phyloP scores from a whole-genome alignment of 306 rosid species.

The Vigna nakashimae region DNA sequence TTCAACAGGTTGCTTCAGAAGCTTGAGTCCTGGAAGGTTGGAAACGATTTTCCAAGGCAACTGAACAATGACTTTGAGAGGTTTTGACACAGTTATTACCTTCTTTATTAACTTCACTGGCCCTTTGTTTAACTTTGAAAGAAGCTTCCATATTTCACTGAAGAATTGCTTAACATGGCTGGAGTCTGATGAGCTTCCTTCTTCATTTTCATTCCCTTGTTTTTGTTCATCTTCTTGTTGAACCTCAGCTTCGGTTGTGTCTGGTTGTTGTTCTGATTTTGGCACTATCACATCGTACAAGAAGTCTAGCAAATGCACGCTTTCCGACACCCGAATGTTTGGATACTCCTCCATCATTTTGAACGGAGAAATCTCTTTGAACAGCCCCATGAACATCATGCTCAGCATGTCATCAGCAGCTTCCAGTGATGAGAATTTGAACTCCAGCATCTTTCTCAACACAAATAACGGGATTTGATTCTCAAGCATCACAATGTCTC shows the following conservation, averaged over 20 bases:
- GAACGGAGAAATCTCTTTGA: conserved; percentile 71
- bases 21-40: conserved; percentile 38
- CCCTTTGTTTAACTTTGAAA: conserved; percentile 62
- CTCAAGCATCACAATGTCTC: conserved; percentile 82
- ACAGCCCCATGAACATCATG: conserved; percentile 65
- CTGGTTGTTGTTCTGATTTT: conserved; percentile 33
- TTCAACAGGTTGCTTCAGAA: conserved; percentile 40
- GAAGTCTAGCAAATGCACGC: conserved; percentile 72
- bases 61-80: conserved; percentile 52
- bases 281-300: conserved; percentile 67
- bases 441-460: conserved; percentile 62
- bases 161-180: conserved; percentile 48
- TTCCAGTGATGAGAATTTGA: conserved; percentile 53
- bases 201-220: conserved; percentile 43
- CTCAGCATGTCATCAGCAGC: conserved; percentile 55
- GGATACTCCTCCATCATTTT: conserved; percentile 52
- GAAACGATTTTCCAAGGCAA: conserved; percentile 71
- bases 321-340: conserved; percentile 52
- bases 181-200: not conserved
- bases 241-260: conserved; percentile 42
- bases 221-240: conserved; percentile 23
- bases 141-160: conserved; percentile 51
- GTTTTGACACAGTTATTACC: conserved; percentile 54
- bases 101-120: conserved; percentile 56
- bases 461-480: conserved; percentile 82